Conservation (phyloP, 768 basidiomycete species). For the Cystobasidium onofrii region DNA sequence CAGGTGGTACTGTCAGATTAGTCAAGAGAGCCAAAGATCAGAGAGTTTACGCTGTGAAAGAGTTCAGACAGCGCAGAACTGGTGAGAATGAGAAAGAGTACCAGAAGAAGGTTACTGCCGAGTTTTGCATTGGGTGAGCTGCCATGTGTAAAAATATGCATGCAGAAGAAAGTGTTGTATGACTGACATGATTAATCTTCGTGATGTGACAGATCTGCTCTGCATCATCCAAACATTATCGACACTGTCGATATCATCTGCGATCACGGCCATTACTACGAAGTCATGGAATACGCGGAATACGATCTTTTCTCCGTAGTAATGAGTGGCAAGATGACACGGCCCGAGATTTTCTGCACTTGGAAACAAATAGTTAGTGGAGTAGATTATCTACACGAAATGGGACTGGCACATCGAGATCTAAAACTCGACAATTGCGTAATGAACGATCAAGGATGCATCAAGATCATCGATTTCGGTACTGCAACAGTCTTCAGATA, state of each 20-base stretch:
- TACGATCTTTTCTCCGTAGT: slow-evolving; percentile 97
- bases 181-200: not conserved
- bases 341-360: slow-evolving; percentile 97
- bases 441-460: slow-evolving; percentile 87
- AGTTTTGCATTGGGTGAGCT: slow-evolving; percentile 80
- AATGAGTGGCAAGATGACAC: slow-evolving; percentile 98
- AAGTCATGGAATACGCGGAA: slow-evolving; percentile 99
- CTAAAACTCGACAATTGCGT: slow-evolving; percentile 99
- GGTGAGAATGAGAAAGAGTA: slow-evolving; percentile 95
- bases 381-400: slow-evolving; percentile 92
- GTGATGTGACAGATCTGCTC: slow-evolving; percentile 51
- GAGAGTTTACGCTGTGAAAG: slow-evolving; percentile 87
- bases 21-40: slow-evolving; percentile 56
- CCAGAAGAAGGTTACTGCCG: slow-evolving; percentile 98
- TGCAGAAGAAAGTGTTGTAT: not conserved
- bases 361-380: slow-evolving; percentile 98
- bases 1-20: slow-evolving; percentile 94
- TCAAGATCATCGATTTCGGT: slow-evolving; percentile 99
- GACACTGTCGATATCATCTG: slow-evolving; percentile 96
- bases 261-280: slow-evolving; percentile 96
- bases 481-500: slow-evolving; percentile 99
- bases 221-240: slow-evolving; percentile 93
- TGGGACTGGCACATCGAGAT: slow-evolving; percentile 96
- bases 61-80: slow-evolving; percentile 79
- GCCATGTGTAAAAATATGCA: not conserved